A percentile compares a stretch with the other conserved stretches of the same genome.
Conservation (phyloP, 1,139 yeast species). For the Sugiyamaella neomexicana region DNA sequence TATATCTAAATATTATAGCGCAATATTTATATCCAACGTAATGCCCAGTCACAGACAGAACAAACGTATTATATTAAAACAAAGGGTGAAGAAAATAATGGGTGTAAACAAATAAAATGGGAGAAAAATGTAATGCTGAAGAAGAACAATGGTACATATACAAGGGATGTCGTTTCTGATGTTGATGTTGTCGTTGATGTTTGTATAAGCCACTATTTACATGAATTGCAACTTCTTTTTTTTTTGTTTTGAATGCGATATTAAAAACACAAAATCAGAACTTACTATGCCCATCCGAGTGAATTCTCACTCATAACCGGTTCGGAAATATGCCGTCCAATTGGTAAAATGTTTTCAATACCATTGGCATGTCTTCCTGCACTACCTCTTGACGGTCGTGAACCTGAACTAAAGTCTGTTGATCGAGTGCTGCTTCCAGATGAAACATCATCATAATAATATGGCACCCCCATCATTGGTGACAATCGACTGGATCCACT, state of each 20-base stretch:
- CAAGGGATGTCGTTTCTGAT: not conserved
- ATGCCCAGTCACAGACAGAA: constrained; percentile 17
- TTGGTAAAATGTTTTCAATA: constrained; percentile 29
- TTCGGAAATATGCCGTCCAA: constrained; percentile 39
- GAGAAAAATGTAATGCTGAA: not conserved
- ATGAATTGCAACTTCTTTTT: constrained; percentile 8
- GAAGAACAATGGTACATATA: not conserved
- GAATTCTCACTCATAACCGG: constrained; percentile 46
- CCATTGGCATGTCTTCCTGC: constrained; percentile 26
- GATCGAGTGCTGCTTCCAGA: constrained; percentile 22
- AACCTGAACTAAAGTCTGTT: constrained; percentile 18
- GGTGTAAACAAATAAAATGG: not conserved
- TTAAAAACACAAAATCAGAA: too few species aligned
- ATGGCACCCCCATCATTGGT: constrained; percentile 16
- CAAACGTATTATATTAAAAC: constrained; percentile 17
- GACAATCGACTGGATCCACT: constrained; percentile 8
- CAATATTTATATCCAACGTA: constrained; percentile 14
- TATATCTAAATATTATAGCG: constrained; percentile 7
- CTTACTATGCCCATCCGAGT: constrained; percentile 41
- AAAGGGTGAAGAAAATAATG: constrained; percentile 9
- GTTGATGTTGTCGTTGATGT: too few species aligned
- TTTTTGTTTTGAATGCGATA: not conserved
- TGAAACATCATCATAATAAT: constrained; percentile 24
- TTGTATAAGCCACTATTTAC: not conserved
- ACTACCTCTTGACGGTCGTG: constrained; percentile 22